Percentiles rank a stretch among this genome's conserved stretches.
These are phyloP conservation scores for Solanum hybrid DNA, from an alignment of 305 asterid genomes.

Conservation along the genomic window DNA sequence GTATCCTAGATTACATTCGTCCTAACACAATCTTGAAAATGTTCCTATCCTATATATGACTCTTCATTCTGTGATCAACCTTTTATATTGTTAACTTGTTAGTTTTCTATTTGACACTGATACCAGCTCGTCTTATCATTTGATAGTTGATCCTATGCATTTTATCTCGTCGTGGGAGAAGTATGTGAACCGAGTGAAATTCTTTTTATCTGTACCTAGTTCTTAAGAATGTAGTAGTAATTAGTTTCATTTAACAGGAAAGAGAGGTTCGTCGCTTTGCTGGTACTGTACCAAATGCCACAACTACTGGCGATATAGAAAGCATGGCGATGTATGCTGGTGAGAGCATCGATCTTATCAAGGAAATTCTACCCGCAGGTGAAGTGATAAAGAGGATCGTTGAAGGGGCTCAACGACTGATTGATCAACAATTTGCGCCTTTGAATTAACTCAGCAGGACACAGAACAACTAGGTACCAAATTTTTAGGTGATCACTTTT, in stretches of 20 bases:
- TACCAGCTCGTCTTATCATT: background rate
- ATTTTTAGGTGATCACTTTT: background rate
- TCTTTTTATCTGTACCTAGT: background rate
- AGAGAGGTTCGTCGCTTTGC: constrained; percentile 63
- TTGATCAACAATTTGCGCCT: constrained; percentile 27
- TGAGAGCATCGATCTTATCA: constrained; percentile 51
- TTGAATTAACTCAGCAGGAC: background rate
- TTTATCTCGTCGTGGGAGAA: background rate
- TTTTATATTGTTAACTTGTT: background rate
- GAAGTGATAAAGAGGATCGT: constrained; percentile 56
- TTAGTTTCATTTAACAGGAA: constrained; percentile 31
- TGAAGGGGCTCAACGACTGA: constrained; percentile 53
- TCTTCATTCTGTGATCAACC: background rate
- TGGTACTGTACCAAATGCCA: constrained; percentile 69
- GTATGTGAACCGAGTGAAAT: background rate
- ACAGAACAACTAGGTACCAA: background rate
- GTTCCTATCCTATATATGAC: background rate
- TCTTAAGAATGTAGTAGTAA: background rate
- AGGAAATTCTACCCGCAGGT: constrained; percentile 60
- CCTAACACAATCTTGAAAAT: background rate
- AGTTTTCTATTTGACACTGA: background rate
- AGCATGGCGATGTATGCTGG: constrained; percentile 93
- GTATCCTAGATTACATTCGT: background rate
- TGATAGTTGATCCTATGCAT: background rate
- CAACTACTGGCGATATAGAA: constrained; percentile 65